phyloP scores from a whole-genome alignment of 2,329 filamentous ascomycete genomes.

The Myriosclerotinia scirpicola region DNA sequence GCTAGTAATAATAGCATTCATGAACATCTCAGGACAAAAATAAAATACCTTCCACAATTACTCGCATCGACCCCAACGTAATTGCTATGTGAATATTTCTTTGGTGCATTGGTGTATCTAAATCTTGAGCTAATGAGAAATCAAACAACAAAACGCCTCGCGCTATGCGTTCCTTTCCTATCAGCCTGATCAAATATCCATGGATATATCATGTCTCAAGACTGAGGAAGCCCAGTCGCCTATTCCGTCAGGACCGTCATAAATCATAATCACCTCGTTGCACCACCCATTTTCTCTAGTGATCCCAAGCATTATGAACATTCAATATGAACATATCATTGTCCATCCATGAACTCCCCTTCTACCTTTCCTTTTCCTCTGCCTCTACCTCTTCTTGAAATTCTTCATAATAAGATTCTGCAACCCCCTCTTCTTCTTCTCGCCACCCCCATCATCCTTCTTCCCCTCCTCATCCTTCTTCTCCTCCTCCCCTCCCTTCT shows the following conservation, averaged over 20 bases:
- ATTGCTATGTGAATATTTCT: background rate
- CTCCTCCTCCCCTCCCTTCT: conserved; percentile 19
- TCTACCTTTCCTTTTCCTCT: background rate
- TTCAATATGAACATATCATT: background rate
- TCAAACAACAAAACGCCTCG: background rate
- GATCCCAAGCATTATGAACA: background rate
- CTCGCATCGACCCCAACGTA: background rate
- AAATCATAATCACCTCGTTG: background rate
- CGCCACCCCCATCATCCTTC: conserved; percentile 28
- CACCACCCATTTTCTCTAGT: background rate
- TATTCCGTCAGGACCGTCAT: background rate
- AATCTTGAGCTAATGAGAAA: background rate
- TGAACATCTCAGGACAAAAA: conserved; percentile 14
- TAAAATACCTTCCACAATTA: conserved; percentile 18
- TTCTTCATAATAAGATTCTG: conserved; percentile 22
- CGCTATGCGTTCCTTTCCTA: conserved; percentile 4
- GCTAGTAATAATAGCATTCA: conserved; percentile 18
- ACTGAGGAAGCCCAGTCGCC: background rate
- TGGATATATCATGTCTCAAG: background rate
- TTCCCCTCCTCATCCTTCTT: conserved; percentile 38
- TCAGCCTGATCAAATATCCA: background rate
- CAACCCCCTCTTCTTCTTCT: conserved; percentile 24
- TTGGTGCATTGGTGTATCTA: background rate
- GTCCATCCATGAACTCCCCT: background rate
- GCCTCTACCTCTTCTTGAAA: conserved; percentile 19